phyloP scores from a whole-genome alignment of 2,329 filamentous ascomycete species.

The Dryadomyces quercivorus region DNA sequence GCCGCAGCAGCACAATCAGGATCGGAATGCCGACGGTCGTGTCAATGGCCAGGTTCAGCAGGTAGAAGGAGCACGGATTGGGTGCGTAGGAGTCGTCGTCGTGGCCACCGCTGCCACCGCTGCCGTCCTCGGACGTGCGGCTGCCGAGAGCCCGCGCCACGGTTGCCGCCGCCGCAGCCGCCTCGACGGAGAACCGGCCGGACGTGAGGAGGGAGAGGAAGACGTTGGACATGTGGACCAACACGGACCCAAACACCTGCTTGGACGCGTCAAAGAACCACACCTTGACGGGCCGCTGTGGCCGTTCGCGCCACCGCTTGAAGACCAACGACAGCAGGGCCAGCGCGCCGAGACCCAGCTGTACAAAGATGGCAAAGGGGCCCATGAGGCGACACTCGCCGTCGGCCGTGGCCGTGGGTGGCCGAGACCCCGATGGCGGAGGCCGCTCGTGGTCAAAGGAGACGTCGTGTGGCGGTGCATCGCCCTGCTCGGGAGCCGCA shows the following conservation, averaged over 20 bases:
- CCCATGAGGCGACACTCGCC: conserved; percentile 83
- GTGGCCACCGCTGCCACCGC: too few species aligned
- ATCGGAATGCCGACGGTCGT: conserved; percentile 95
- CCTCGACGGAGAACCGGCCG: conserved; percentile 54
- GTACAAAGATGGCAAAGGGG: conserved; percentile 81
- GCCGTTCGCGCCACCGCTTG: conserved; percentile 85
- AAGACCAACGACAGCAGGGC: conserved; percentile 80
- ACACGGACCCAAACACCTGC: conserved; percentile 85
- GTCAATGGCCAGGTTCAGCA: conserved; percentile 92
- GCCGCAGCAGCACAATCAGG: conserved; percentile 72
- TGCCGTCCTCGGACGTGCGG: conserved; percentile 22
- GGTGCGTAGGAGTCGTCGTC: conserved; percentile 54
- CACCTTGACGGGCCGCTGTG: conserved; percentile 85
- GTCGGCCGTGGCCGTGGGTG: conserved; percentile 17
- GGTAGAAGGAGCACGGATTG: conserved; percentile 93
- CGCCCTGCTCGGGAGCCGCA: not conserved
- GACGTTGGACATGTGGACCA: conserved; percentile 86
- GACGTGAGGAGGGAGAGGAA: conserved; percentile 95
- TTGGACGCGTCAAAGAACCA: conserved; percentile 98
- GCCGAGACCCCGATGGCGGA: not conserved
- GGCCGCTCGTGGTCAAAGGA: not conserved
- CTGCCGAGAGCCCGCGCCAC: conserved; percentile 16
- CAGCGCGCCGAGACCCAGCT: conserved; percentile 71
- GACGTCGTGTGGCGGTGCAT: not conserved
- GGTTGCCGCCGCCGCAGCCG: conserved; percentile 16